Evolutionary conservation across 768 basidiomycete genomes (phyloP).

Genomic region (Crucibulum laeve): DNA sequence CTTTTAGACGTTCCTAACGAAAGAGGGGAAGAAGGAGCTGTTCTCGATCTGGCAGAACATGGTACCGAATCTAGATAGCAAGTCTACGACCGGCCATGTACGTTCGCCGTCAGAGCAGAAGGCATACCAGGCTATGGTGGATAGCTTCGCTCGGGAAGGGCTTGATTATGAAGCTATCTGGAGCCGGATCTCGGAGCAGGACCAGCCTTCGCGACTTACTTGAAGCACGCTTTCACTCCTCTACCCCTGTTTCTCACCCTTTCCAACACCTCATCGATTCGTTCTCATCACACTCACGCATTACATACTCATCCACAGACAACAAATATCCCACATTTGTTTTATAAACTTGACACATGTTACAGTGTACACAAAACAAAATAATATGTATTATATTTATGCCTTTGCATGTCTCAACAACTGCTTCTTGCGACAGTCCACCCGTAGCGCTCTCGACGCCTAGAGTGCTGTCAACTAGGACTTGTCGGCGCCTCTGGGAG

Average conservation of each 20-base stretch:
- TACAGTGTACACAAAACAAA: no score
- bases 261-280: not conserved
- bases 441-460: no score
- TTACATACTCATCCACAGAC: no score
- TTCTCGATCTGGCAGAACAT: constrained; percentile 21
- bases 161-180: constrained; percentile 24
- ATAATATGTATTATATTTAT: no score
- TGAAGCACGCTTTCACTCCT: no score
- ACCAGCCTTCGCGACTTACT: not conserved
- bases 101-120: constrained; percentile 11
- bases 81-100: not conserved
- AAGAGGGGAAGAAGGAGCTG: constrained; percentile 19
- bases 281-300: no score
- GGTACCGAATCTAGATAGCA: constrained; percentile 1
- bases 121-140: constrained; percentile 19
- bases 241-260: not conserved
- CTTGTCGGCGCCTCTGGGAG: no score
- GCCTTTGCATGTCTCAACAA: no score
- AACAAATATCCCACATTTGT: no score
- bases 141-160: constrained; percentile 20
- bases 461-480: no score
- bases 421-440: no score
- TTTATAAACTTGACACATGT: no score
- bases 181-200: constrained; percentile 17
- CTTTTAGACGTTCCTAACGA: constrained; percentile 17